A percentile compares a stretch with the other conserved stretches of the same genome.
Evolutionary conservation across 2,329 filamentous ascomycete genomes (phyloP).

Genomic region (Alternaria alternata): DNA sequence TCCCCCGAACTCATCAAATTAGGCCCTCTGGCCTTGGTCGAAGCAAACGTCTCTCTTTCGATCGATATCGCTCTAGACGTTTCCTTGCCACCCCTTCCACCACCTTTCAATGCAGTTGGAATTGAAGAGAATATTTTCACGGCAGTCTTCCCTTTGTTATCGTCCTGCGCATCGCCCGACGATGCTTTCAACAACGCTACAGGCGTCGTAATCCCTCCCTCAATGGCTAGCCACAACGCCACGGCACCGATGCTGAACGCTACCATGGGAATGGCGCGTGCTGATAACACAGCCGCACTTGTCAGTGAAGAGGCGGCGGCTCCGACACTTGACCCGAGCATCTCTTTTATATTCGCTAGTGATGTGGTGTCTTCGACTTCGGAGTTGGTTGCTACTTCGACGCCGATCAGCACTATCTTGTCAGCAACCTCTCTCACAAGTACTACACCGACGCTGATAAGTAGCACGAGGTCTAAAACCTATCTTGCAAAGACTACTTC

Average conservation of each 20-base stretch:
- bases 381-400: neutral
- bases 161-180: conserved; percentile 26
- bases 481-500: neutral
- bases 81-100: conserved; percentile 30
- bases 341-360: neutral
- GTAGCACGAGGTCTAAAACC: neutral
- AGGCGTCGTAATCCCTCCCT: conserved; percentile 4
- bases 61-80: conserved; percentile 32
- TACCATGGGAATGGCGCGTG: neutral
- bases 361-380: neutral
- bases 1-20: conserved; percentile 3
- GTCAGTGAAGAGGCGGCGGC: neutral
- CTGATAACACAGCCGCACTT: neutral
- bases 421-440: neutral
- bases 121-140: conserved; percentile 31
- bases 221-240: neutral
- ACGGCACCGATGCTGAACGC: neutral
- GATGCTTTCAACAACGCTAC: conserved; percentile 5
- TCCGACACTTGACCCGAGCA: neutral
- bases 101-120: conserved; percentile 20
- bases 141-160: conserved; percentile 28
- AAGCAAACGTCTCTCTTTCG: conserved; percentile 35
- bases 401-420: neutral
- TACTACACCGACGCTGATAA: neutral
- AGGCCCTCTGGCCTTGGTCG: conserved; percentile 33